These are phyloP conservation scores for Byssoonygena ceratinophila DNA, from an alignment of 2,329 filamentous ascomycete genomes.

Conservation along the genomic window DNA sequence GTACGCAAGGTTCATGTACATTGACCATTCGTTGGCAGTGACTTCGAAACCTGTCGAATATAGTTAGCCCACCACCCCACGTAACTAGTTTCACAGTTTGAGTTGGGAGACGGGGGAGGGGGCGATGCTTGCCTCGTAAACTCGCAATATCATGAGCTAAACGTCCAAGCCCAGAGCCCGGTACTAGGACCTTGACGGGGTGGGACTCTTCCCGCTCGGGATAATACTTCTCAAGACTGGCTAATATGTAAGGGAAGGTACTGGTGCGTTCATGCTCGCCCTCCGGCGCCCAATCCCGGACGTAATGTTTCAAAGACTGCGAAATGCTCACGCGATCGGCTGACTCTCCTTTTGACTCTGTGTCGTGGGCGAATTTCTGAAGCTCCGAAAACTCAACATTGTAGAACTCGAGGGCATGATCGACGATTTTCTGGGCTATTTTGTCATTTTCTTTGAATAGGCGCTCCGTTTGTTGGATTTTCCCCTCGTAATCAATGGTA, in stretches of 20 bases:
- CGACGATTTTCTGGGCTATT: slow-evolving; percentile 40
- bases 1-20: slow-evolving; percentile 48
- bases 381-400: slow-evolving; percentile 38
- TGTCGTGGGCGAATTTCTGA: slow-evolving; percentile 32
- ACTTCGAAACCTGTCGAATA: slow-evolving; percentile 39
- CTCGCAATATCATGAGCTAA: slow-evolving; percentile 43
- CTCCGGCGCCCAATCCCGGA: slow-evolving; percentile 47
- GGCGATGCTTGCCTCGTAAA: slow-evolving; percentile 28
- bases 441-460: slow-evolving; percentile 39
- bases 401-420: slow-evolving; percentile 40
- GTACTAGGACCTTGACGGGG: slow-evolving; percentile 38
- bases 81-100: not conserved
- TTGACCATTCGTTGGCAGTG: slow-evolving; percentile 49
- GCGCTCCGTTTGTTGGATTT: slow-evolving; percentile 38
- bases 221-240: slow-evolving; percentile 18
- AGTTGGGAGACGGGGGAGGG: not conserved
- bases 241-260: slow-evolving; percentile 29
- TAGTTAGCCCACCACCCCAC: not conserved
- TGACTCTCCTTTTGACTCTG: slow-evolving; percentile 27
- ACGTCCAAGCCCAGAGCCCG: slow-evolving; percentile 45
- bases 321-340: slow-evolving; percentile 42
- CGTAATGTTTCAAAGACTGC: slow-evolving; percentile 48
- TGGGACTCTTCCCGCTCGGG: slow-evolving; percentile 6
- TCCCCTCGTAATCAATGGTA: slow-evolving; percentile 48
- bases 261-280: slow-evolving; percentile 40